These are phyloP conservation scores for Ceratobasidium sp. DNA, from an alignment of 1,284 basidiomycete species.

Conservation along the genomic window DNA sequence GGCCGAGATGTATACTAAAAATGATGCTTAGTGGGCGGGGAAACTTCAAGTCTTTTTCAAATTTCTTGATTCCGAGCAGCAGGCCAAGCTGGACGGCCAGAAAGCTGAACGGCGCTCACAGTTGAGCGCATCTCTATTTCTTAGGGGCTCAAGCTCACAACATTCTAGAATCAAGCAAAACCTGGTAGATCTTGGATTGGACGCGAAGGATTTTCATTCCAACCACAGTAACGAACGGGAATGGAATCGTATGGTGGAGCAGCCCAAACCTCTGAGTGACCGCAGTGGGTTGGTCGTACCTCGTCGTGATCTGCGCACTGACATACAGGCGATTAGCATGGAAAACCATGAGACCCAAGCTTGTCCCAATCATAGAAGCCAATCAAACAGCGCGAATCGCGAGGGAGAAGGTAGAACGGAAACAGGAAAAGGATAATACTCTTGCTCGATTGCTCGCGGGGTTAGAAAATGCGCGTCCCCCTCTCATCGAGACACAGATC, in stretches of 20 bases:
- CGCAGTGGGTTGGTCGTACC: background rate
- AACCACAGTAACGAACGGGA: too few species aligned
- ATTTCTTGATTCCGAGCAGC: too few species aligned
- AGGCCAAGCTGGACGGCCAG: too few species aligned
- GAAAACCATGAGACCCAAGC: constrained; percentile 15
- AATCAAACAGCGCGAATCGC: background rate
- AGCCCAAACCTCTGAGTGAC: constrained; percentile 35
- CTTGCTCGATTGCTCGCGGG: background rate
- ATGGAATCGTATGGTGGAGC: background rate
- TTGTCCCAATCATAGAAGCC: constrained; percentile 7
- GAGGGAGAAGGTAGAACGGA: constrained; percentile 10
- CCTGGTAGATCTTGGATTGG: too few species aligned
- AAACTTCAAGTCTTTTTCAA: too few species aligned
- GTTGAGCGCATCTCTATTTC: too few species aligned
- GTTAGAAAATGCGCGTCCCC: background rate
- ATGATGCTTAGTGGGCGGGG: too few species aligned
- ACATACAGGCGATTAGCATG: constrained; percentile 12
- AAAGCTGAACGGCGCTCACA: too few species aligned
- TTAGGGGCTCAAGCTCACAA: too few species aligned
- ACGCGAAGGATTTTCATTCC: too few species aligned
- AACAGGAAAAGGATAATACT: background rate
- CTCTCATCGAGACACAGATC: background rate
- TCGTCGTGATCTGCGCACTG: background rate
- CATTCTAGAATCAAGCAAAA: too few species aligned
- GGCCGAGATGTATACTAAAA: too few species aligned